Base-by-base conservation (phyloP, 1,284 basidiomycete species). In the Cutaneotrichosporon mucoides region DNA sequence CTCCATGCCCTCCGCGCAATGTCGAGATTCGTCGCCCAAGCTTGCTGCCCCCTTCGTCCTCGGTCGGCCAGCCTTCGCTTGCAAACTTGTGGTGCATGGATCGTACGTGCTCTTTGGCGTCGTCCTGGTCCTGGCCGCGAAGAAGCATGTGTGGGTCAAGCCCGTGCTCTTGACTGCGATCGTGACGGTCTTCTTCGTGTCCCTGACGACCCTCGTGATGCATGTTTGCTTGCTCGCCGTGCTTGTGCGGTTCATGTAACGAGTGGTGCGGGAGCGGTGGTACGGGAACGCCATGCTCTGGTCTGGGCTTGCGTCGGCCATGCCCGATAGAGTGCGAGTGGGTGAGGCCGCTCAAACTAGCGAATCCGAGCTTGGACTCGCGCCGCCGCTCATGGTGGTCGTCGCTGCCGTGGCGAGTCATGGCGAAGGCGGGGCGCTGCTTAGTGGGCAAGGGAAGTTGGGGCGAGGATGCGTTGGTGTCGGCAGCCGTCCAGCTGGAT, bases 81-180 rank as follows among this genome's bases (percentile, higher is more conserved):
- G 49, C 49, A 33, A 38, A 50, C 49, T 50, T 50, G 36, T 40
- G 36, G 13, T 50, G 49, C 49, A 50, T 37, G 36, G 37, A 5
- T 33, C 46, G 46, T 34, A 11, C 34, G 11, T 36, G 0, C 2
- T 24, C 24, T 24, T 24, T 24, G 24, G 24, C 24, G 24, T 24
- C 24, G 24, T 3, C 24, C 2, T 24, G 24, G 24, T 24, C 24
- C 24, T 24, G 24, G 24, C 24, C 46, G 13, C 34, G 33, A 48
- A 48, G 46, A 6, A 34, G 46, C 12, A 12, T 8, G 12, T 24
- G 10, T 13, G 44, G 16, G 44, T 13, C 16, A 45, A 33, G 44
- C 44, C 10, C 16, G 16, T 45, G 6, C 8, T 11, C 44, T 2
- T 24, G 44, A 13, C 33, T 10, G 16, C 44, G 44, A n/a, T 33